Evolutionary conservation across 2,329 filamentous ascomycete genomes (phyloP).

Genomic region (Coniosporium tulheliwenetii): DNA sequence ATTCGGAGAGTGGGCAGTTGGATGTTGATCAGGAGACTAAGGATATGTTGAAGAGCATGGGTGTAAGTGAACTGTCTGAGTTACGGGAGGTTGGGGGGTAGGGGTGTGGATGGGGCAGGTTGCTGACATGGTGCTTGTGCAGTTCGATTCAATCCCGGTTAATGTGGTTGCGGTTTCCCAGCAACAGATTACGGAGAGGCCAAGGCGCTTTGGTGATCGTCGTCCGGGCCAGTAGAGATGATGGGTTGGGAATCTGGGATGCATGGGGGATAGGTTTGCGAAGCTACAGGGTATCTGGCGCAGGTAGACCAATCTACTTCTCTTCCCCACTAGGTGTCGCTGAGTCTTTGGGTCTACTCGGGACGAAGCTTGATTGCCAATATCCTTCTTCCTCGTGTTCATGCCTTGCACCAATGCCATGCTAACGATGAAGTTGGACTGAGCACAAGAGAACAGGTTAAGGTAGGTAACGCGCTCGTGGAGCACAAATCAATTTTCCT

Average conservation of each 20-base stretch:
- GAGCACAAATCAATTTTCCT: too few species aligned
- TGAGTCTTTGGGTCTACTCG: conserved; percentile 46
- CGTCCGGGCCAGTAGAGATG: conserved; percentile 12
- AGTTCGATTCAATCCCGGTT: conserved; percentile 98
- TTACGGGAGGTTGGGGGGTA: neutral
- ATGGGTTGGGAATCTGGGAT: neutral
- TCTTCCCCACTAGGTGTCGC: conserved; percentile 64
- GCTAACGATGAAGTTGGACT: too few species aligned
- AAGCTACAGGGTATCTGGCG: conserved; percentile 4
- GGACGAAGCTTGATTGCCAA: conserved; percentile 93
- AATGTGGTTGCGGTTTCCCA: conserved; percentile 86
- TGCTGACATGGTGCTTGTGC: conserved; percentile 3
- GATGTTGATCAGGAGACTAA: conserved; percentile 97
- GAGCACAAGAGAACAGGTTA: too few species aligned
- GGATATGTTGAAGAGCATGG: conserved; percentile 96
- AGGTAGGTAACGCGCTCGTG: too few species aligned
- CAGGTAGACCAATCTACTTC: conserved; percentile 14
- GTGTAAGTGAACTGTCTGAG: conserved; percentile 51
- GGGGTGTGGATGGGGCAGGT: too few species aligned
- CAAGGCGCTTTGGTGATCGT: conserved; percentile 61
- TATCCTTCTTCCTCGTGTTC: neutral
- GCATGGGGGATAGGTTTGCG: neutral
- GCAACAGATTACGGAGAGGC: conserved; percentile 72
- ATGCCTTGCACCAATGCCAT: too few species aligned
- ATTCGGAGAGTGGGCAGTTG: conserved; percentile 80